Percentiles rank a stretch among this genome's conserved stretches.
Evolutionary conservation across 1,284 basidiomycete genomes (phyloP).

Genomic region (Pyrrhoderma lamaoense): DNA sequence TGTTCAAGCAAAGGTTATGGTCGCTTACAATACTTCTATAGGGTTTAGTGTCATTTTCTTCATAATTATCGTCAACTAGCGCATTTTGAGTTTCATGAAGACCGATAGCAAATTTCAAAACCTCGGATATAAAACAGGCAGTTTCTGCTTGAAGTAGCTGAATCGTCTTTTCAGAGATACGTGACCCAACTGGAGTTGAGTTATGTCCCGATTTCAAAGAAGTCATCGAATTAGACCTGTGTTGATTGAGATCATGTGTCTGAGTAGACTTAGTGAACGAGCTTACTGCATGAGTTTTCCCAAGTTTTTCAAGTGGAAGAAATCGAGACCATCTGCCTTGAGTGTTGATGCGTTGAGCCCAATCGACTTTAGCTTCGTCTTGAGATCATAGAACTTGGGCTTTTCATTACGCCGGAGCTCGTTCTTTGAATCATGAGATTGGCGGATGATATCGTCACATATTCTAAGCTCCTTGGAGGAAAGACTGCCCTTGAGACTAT

Average conservation of each 20-base stretch:
- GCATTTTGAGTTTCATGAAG: slow-evolving; percentile 48
- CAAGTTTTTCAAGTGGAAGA: slow-evolving; percentile 43
- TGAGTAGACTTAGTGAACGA: slow-evolving; percentile 16
- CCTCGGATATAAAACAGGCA: slow-evolving; percentile 42
- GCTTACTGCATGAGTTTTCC: slow-evolving; percentile 35
- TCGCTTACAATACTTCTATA: slow-evolving; percentile 23
- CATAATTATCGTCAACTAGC: slow-evolving; percentile 40
- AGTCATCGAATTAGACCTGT: too few species aligned
- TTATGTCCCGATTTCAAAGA: too few species aligned
- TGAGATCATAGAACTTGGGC: slow-evolving; percentile 34
- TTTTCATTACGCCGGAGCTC: neutral
- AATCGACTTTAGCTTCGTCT: slow-evolving; percentile 32
- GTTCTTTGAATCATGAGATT: too few species aligned
- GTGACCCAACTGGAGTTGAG: slow-evolving; percentile 18
- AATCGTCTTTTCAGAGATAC: slow-evolving; percentile 28
- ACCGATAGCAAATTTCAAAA: slow-evolving; percentile 43
- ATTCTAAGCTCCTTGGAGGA: too few species aligned
- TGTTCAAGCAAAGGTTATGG: too few species aligned
- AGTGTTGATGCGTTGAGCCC: slow-evolving; percentile 40
- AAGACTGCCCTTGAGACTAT: too few species aligned
- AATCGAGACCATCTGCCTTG: slow-evolving; percentile 34
- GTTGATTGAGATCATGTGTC: too few species aligned
- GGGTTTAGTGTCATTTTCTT: slow-evolving; percentile 46
- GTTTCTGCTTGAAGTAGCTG: slow-evolving; percentile 35
- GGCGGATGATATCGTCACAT: too few species aligned